Conservation (phyloP, 192 early-diverging fungal species). For the Anaeromyces robustus region DNA sequence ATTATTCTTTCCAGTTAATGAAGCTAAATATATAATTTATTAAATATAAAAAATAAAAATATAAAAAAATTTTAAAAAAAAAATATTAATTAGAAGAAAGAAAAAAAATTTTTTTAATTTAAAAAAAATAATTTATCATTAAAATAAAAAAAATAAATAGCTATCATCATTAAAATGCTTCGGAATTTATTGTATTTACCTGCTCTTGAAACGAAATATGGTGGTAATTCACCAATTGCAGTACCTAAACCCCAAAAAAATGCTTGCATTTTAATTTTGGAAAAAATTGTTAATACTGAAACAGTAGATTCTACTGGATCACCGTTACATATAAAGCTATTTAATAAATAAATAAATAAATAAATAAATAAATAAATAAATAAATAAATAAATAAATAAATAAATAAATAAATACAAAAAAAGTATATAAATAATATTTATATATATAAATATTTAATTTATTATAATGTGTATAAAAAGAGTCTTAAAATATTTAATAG, state of each 20-base stretch:
- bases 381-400: no score
- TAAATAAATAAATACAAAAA: no score
- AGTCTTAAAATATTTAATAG: no score
- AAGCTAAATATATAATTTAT: constrained; percentile 8
- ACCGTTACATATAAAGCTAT: constrained; percentile 13
- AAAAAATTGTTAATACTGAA: constrained; percentile 43
- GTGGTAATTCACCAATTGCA: constrained; percentile 82
- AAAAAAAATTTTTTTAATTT: no score
- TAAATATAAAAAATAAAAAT: not conserved
- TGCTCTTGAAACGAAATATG: constrained; percentile 85
- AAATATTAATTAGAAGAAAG: no score
- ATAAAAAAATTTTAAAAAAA: no score
- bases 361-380: no score
- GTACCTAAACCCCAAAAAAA: constrained; percentile 92
- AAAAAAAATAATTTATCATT: no score
- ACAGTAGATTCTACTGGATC: constrained; percentile 10
- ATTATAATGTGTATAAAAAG: no score
- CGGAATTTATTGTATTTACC: constrained; percentile 20
- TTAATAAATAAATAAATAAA: no score
- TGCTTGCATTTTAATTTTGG: constrained; percentile 57
- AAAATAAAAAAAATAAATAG: no score
- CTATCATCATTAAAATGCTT: not conserved
- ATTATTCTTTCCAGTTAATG: constrained; percentile 31
- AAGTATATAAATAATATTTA: no score
- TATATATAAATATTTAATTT: not conserved